Evolutionary conservation across 371 early-diverging fungal genomes (phyloP).

Genomic region (Furculomyces boomerangus): DNA sequence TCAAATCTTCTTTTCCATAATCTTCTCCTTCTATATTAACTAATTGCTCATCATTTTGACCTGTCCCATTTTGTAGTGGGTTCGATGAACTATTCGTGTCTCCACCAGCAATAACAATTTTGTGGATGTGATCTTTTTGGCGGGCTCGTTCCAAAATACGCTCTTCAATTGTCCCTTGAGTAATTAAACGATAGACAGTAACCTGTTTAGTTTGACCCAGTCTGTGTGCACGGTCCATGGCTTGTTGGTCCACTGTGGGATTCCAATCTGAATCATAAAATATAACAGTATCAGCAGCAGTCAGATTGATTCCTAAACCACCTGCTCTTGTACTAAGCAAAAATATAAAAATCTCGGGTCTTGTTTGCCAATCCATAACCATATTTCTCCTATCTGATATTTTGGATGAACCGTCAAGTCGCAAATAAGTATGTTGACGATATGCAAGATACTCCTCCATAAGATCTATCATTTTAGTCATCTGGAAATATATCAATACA

Average conservation of each 20-base stretch:
- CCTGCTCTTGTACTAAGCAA: conserved; percentile 97
- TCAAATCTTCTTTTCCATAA: not conserved
- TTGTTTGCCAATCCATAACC: conserved; percentile 84
- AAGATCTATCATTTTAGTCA: conserved; percentile 97
- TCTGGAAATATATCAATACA: conserved; percentile 95
- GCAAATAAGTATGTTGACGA: conserved; percentile 74
- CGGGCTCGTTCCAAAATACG: conserved; percentile 74
- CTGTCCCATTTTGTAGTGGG: not conserved
- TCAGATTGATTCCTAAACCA: conserved; percentile 97
- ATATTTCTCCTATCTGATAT: conserved; percentile 81
- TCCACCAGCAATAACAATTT: conserved; percentile 92
- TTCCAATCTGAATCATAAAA: conserved; percentile 99
- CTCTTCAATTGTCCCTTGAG: conserved; percentile 84
- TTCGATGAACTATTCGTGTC: conserved; percentile 21
- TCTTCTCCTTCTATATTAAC: not conserved
- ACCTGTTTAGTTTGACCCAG: conserved; percentile 95
- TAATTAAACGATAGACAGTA: conserved; percentile 80
- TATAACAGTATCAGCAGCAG: conserved; percentile 98
- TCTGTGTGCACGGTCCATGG: conserved; percentile 96
- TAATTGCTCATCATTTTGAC: conserved; percentile 4
- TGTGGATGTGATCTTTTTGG: conserved; percentile 94
- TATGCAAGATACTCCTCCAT: conserved; percentile 88
- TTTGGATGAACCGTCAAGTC: conserved; percentile 91
- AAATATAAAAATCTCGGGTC: conserved; percentile 88
- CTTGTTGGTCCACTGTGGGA: conserved; percentile 95